Percentiles rank a stretch among this genome's conserved stretches.
phyloP scores from a whole-genome alignment of 495 filamentous ascomycete species.

The Tetracladium setigerum region DNA sequence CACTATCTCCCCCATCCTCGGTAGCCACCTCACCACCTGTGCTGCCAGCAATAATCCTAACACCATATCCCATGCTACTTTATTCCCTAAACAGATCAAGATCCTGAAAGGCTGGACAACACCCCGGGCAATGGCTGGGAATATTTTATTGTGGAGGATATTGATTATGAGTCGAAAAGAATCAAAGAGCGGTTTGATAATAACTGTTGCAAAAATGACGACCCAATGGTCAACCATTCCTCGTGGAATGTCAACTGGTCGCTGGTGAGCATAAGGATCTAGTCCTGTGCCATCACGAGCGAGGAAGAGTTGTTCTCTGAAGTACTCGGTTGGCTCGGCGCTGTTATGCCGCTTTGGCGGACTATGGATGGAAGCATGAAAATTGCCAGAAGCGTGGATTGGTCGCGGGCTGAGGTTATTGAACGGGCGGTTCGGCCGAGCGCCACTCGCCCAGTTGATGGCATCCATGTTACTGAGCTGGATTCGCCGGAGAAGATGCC shows the following conservation, averaged over 20 bases:
- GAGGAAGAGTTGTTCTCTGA: slow-evolving; percentile 3
- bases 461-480: neutral
- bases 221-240: neutral
- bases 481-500: too few species aligned
- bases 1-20: neutral
- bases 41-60: neutral
- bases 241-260: neutral
- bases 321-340: slow-evolving; percentile 4
- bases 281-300: neutral
- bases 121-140: neutral
- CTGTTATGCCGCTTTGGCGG: neutral
- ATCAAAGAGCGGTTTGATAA: too few species aligned
- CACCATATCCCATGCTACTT: neutral
- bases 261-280: neutral
- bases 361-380: neutral
- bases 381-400: neutral
- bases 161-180: too few species aligned
- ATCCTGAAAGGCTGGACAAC: neutral
- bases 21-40: slow-evolving; percentile 6
- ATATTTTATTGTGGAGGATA: neutral
- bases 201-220: too few species aligned
- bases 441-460: neutral
- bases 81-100: neutral
- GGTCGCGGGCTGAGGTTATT: neutral
- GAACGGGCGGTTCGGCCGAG: slow-evolving; percentile 8